A percentile compares a stretch with the other conserved stretches of the same genome.
Conservation (phyloP, 306 rosid species). For the Astragalus glycyphyllos region DNA sequence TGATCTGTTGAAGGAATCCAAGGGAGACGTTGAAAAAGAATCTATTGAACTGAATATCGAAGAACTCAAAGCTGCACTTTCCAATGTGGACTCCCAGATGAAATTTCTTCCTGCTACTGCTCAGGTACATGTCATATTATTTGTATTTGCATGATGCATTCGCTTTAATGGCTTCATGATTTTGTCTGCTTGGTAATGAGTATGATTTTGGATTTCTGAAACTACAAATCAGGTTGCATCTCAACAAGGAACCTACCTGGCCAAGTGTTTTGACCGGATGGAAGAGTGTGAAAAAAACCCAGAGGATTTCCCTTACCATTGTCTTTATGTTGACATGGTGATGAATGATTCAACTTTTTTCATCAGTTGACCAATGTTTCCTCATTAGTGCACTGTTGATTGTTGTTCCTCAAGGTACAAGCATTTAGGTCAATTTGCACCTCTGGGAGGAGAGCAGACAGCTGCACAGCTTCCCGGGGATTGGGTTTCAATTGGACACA, state of each 20-base stretch:
- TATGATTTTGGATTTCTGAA: constrained; percentile 36
- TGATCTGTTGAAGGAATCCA: constrained; percentile 75
- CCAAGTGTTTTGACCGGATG: constrained; percentile 84
- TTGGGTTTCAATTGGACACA: constrained; percentile 92
- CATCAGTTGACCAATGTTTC: constrained; percentile 6
- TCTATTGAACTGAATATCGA: constrained; percentile 75
- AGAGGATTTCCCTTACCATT: constrained; percentile 55
- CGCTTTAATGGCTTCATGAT: constrained; percentile 1
- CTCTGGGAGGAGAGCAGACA: constrained; percentile 95
- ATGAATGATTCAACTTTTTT: constrained; percentile 21
- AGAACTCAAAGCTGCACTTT: constrained; percentile 74
- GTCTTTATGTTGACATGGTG: constrained; percentile 19
- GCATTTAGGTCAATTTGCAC: constrained; percentile 98
- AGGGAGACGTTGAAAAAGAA: constrained; percentile 64
- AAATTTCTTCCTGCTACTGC: constrained; percentile 95
- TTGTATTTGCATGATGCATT: constrained; percentile 5
- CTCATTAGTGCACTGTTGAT: constrained; percentile 32
- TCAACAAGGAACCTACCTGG: constrained; percentile 90
- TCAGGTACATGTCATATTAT: constrained; percentile 62
- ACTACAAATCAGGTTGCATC: constrained; percentile 79
- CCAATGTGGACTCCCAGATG: constrained; percentile 94
- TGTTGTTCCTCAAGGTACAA: constrained; percentile 75
- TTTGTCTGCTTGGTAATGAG: not conserved
- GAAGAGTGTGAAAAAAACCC: constrained; percentile 80
- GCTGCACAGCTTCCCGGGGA: constrained; percentile 99